phyloP scores from a whole-genome alignment of 257 asterid species.

The Solanum clarkiae region DNA sequence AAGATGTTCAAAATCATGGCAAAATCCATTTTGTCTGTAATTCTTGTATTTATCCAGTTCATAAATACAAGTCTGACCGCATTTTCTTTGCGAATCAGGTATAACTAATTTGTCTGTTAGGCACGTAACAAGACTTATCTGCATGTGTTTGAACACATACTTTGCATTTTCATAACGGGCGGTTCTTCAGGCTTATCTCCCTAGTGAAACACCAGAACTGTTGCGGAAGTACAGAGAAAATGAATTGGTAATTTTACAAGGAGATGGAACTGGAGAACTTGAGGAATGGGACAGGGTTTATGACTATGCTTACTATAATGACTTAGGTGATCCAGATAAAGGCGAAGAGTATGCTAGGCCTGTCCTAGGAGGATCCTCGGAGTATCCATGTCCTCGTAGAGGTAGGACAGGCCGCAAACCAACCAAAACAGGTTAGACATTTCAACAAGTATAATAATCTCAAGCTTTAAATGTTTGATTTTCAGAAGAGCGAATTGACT shows the following conservation, averaged over 20 bases:
- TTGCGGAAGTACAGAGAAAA: conserved; percentile 46
- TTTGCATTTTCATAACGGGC: not conserved
- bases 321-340: conserved; percentile 65
- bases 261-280: conserved; percentile 51
- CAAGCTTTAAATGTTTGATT: not conserved
- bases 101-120: not conserved
- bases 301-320: conserved; percentile 61
- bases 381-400: conserved; percentile 71
- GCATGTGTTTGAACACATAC: not conserved
- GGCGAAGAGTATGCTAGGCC: conserved; percentile 39
- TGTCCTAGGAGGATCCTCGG: conserved; percentile 53
- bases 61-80: conserved; percentile 37
- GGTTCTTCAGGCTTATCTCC: conserved; percentile 56
- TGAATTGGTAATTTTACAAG: conserved; percentile 48
- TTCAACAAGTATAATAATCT: not conserved
- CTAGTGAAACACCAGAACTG: conserved; percentile 52
- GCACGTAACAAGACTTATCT: no score
- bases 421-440: conserved; percentile 48
- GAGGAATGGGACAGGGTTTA: conserved; percentile 71
- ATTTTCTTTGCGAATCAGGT: conserved; percentile 70
- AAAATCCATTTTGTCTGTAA: conserved; percentile 57
- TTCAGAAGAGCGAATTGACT: not conserved
- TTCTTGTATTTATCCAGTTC: conserved; percentile 69
- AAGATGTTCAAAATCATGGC: conserved; percentile 55
- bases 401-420: conserved; percentile 65